Evolutionary conservation across 2,329 filamentous ascomycete genomes (phyloP), one percentile per base, ranked within the genome.

Genomic region (Xylariaceae sp.): DNA sequence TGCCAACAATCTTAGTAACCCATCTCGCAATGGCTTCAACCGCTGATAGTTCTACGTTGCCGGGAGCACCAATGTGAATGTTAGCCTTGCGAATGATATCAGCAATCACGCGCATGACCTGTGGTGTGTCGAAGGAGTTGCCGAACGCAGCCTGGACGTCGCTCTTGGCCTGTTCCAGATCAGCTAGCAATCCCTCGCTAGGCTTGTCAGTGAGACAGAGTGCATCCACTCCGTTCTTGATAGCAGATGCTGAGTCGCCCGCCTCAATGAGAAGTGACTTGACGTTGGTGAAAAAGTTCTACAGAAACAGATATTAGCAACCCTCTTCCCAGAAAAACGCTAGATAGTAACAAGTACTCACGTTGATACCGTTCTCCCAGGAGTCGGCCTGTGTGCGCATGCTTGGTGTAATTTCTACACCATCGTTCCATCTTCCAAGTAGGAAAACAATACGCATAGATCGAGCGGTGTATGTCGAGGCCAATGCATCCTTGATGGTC

Each of bases 61-160:
- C 73, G 64, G 79, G 76, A 11, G 77, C 74, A 61, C 74, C 78
- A 55, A 84, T 75, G 66, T 80, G 77, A 56, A 81, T 77, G 74
- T 96, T 96, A 70, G 88, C 88, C 48, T 88, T 84, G 52, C 86
- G 88, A 62, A 97, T 87, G 23, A 97, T 77, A 58, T 90, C 85
- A 1, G 86, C 84, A 51, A 97, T 87, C n/a, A 85, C 77, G 53
- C 83, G 82, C 88, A 97, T 91, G 4, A 87, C 90, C 54, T 80
- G 78, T 1, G 89, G 86, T 0, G 92, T 97, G 74, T 97, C 88
- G 72, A 97, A 96, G 0, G 92, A 96, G 74, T 96, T 91, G 66
- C 82, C 81, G 13, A 97, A 79, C 1, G 88, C 88, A 1, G 73
- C 70, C 39, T 83, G 74, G 35, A 83, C 71, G 23, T 84, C 82